A percentile compares a stretch with the other conserved stretches of the same genome.
Conservation (phyloP, 306 rosid species). For the Echinosophora koreensis region DNA sequence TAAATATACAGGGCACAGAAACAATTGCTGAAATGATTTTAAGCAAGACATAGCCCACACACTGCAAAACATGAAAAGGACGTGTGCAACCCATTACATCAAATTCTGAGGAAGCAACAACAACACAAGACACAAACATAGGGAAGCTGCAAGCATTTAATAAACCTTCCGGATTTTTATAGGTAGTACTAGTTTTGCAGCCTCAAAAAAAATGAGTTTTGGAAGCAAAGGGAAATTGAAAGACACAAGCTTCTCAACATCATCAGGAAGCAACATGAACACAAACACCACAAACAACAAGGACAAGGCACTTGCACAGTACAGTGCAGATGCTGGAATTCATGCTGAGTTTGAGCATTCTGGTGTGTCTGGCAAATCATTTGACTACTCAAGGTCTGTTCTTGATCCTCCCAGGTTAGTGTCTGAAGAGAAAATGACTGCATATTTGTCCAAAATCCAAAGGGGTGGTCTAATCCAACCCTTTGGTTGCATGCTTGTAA, state of each 20-base stretch:
- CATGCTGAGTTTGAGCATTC: constrained; percentile 75
- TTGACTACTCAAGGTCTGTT: constrained; percentile 67
- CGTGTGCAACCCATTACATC: constrained; percentile 35
- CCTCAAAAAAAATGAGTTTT: constrained; percentile 44
- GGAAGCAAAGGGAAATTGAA: constrained; percentile 52
- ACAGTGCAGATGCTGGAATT: constrained; percentile 73
- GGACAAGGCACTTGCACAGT: constrained; percentile 59
- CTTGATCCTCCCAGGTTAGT: constrained; percentile 58
- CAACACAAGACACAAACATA: background rate
- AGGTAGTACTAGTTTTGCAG: background rate
- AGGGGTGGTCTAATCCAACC: constrained; percentile 82
- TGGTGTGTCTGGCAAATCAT: constrained; percentile 66
- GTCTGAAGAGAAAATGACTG: constrained; percentile 66
- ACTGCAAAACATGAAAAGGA: constrained; percentile 40
- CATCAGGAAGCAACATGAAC: constrained; percentile 64
- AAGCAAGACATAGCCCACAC: constrained; percentile 41
- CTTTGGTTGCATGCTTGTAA: constrained; percentile 76
- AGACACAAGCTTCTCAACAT: constrained; percentile 58
- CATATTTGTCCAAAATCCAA: constrained; percentile 71
- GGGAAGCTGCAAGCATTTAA: background rate
- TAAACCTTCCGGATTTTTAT: background rate
- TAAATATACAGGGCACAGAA: constrained; percentile 1
- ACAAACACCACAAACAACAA: constrained; percentile 35
- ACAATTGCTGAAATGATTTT: constrained; percentile 33
- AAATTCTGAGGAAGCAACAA: background rate